Conservation (phyloP, 306 rosid genomes). For the Purshia tridentata region DNA sequence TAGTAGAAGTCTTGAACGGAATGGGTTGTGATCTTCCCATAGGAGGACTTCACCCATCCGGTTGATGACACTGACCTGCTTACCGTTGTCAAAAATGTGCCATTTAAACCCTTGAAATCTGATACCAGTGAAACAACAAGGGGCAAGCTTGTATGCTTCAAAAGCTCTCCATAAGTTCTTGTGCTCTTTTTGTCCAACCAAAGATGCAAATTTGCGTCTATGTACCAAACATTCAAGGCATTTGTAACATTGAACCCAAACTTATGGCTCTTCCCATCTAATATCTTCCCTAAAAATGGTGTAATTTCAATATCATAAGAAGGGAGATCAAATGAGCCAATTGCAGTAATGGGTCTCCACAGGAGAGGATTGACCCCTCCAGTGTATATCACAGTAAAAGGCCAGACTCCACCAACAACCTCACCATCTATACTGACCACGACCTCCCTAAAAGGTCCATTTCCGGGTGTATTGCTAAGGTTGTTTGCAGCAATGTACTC, state of each 20-base stretch:
- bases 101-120: conserved; percentile 60
- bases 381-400: conserved; percentile 82
- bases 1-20: conserved; percentile 52
- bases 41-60: conserved; percentile 80
- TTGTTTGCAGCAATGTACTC: conserved; percentile 65
- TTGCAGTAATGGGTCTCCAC: conserved; percentile 90
- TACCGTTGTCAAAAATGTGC: conserved; percentile 55
- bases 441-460: conserved; percentile 93
- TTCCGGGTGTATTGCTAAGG: conserved; percentile 51
- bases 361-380: conserved; percentile 89
- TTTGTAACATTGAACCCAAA: conserved; percentile 73
- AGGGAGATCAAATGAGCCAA: conserved; percentile 85
- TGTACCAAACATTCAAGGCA: conserved; percentile 83
- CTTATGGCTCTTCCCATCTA: conserved; percentile 65
- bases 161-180: conserved; percentile 58
- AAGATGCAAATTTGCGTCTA: conserved; percentile 85
- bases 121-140: conserved; percentile 41
- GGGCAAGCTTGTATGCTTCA: conserved; percentile 41
- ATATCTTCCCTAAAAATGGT: conserved; percentile 59
- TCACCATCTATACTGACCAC: conserved; percentile 60
- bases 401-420: conserved; percentile 75
- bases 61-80: conserved; percentile 51
- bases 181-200: conserved; percentile 68
- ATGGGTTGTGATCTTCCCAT: conserved; percentile 62
- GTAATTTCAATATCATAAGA: conserved; percentile 87